Evolutionary conservation across 768 basidiomycete species (phyloP), one percentile per base, ranked within the genome.

Genomic region (Panaeolus papilionaceus): DNA sequence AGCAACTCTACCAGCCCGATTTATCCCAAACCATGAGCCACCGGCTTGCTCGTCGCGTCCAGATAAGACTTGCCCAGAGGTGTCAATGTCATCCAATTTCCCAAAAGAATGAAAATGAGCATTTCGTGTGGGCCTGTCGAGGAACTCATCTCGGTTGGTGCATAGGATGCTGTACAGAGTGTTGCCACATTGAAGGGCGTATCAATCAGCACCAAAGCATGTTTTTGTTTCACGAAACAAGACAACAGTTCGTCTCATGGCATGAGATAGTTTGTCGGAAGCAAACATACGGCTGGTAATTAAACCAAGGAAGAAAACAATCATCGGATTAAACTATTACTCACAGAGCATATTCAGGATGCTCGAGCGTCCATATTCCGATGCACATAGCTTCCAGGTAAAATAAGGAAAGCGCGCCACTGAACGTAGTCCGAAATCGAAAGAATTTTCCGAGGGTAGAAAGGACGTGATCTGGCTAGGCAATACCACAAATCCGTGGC

Each of bases 21-120:
- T 88, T 66, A 94, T 77, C 12, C 94, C 94, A 72, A 93, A 84
- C 94, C 94, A 95, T 40, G 93, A 92, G 51, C 94, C 94, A 45
- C 92, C 92, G 2, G 89, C 93, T 61, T 80, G 80, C 23, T 82
- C 74, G 78, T 95, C 94, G 71, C 89, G 85, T 61, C 94, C 94
- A 2, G 92, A 94, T 65, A 95, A 82, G 68, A 95, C 76, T 62
- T 73, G 74, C 26, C 77, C 81, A 70, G 71, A 66, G 23, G 42
- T 54, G 68, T 68, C 66, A 54, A 45, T 62, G 61, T 71, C 69
- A 68, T 72, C 69, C 64, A 79, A 73, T 45, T 74, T 67, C 37
- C 79, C 85, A 73, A 93, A 93, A 9, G 86, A 82, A 75, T 93
- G 93, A 75, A 89, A 93, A 70, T 83, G 80, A 12, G 92, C 92